Evolutionary conservation across 768 basidiomycete species (phyloP), one percentile per base, ranked within the genome.

Genomic region (Leccinum boreale): DNA sequence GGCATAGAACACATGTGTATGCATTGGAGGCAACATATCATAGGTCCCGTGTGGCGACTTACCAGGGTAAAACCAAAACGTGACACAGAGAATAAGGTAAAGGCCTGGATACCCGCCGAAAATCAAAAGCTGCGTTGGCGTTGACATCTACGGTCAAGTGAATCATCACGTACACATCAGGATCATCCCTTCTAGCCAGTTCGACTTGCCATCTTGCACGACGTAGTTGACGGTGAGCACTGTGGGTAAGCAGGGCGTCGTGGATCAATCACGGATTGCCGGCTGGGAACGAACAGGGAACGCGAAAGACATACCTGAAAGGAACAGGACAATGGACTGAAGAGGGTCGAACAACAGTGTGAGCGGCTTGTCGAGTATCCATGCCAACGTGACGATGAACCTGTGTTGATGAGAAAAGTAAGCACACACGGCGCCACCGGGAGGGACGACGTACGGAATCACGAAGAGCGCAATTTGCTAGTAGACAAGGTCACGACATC

Each of bases 111-210:
- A 24, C 28, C 42, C 36, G 7, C 17, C 17, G 8, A 42, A 42
- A 5, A n/a, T 39, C 9, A 9, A n/a, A 42, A 42, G 39, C 3
- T n/a, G 29, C 2, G 6, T 31, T 26, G 19, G 9, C 14, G 10
- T 33, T 3, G 23, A 31, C 3, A 24, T n/a, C 11, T 33, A 15
- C 12, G 4, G 11, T 5, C 5, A 29, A 9, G 21, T 33, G 21
- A 36, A 15, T 9, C 26, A 64, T 42, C n/a, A 42, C 77, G 50
- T 61, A 82, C 86, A 84, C 56, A 92, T 82, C n/a, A 92, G 78
- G 56, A 92, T 85, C 64, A 85, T 72, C 23, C 92, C 92, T 72
- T 96, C 94, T n/a, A 97, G 78, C 86, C 94, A 97, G 70, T 95
- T 96, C 28, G 87, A 90, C 67, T 85, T 89, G 12, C 93, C 93